Base-by-base conservation (phyloP, 306 rosid genomes). In the Malus asiatica region DNA sequence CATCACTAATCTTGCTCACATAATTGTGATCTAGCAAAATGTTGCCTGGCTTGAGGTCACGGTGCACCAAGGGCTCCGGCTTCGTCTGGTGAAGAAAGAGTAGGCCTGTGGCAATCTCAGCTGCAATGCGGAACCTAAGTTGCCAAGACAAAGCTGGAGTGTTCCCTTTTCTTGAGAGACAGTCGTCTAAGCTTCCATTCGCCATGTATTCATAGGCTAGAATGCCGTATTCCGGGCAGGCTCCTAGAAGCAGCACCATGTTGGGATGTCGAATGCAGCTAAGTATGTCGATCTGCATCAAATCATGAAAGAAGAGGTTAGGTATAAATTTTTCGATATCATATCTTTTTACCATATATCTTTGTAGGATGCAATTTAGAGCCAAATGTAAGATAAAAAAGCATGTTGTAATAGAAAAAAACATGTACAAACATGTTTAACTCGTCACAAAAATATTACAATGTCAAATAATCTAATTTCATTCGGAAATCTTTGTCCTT, bases 161-260 rank as follows among this genome's bases (percentile, higher is more conserved):
- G 40, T 87, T 79, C 57, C 86, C 90, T 81, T 81, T 92, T 15
- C 77, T 75, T 6, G 80, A 80, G 20, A 95, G 83, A 57, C 97
- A 81, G 30, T 95, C 90, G 0, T 95, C 97, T 68, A 95, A 80
- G 83, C 99, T 95, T 86, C 99, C 99, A 40, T 90, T 95, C 2
- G 93, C 95, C 99, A 95, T 89, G 71, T 95, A 86, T 77, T 95
- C 99, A 33, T 95, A 95, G 2, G 92, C 85, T 25, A 95, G 86
- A 73, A 92, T 75, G 40, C 99, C 96, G 22, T 87, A 87, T 81
- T 95, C 97, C 0, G 97, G 97, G 83, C 99, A 95, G 11, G 96
- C 99, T 79, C 99, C 99, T 30, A 95, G 83, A 65, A 95, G 96
- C 25, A 95, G 96, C 73, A 95, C 99, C 97, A 95, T 90, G 85